Evolutionary conservation across 1,284 basidiomycete genomes (phyloP).

Genomic region (Leucoagaricus sp.): DNA sequence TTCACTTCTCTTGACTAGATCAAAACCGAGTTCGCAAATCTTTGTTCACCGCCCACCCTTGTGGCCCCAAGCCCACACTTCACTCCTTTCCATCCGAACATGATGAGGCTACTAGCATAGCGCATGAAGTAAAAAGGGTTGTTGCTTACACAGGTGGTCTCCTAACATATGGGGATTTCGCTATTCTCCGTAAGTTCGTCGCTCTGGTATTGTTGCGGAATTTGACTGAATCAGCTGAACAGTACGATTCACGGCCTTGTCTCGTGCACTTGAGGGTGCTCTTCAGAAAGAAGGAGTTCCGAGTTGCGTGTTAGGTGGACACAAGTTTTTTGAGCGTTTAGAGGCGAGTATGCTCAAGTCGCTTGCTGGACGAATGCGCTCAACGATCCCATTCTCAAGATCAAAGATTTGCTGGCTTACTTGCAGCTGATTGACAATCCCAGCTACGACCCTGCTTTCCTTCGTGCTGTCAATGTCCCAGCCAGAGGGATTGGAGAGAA

Average conservation of each 20-base stretch:
- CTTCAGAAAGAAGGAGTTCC: constrained; percentile 82
- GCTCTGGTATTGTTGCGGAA: constrained; percentile 1
- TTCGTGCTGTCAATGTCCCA: constrained; percentile 80
- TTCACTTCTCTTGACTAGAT: constrained; percentile 42
- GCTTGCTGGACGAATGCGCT: neutral
- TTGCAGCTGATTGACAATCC: constrained; percentile 86
- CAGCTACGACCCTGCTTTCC: constrained; percentile 74
- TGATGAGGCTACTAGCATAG: constrained; percentile 74
- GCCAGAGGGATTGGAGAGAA: constrained; percentile 83
- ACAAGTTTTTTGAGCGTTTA: constrained; percentile 86
- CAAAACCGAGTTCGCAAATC: constrained; percentile 75
- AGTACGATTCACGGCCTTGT: constrained; percentile 87
- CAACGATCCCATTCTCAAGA: constrained; percentile 34
- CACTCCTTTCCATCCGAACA: constrained; percentile 48
- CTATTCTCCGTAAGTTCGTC: constrained; percentile 65
- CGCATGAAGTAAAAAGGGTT: constrained; percentile 78
- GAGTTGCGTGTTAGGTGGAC: constrained; percentile 75
- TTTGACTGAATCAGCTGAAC: constrained; percentile 2
- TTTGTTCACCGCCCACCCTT: constrained; percentile 74
- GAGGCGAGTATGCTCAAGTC: constrained; percentile 52
- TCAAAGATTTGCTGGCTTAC: constrained; percentile 90
- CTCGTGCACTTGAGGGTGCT: constrained; percentile 76
- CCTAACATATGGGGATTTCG: constrained; percentile 78
- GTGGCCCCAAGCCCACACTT: constrained; percentile 59
- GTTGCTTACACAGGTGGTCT: constrained; percentile 75